phyloP scores from a whole-genome alignment of 306 rosid genomes.

The Prunus dulcis region DNA sequence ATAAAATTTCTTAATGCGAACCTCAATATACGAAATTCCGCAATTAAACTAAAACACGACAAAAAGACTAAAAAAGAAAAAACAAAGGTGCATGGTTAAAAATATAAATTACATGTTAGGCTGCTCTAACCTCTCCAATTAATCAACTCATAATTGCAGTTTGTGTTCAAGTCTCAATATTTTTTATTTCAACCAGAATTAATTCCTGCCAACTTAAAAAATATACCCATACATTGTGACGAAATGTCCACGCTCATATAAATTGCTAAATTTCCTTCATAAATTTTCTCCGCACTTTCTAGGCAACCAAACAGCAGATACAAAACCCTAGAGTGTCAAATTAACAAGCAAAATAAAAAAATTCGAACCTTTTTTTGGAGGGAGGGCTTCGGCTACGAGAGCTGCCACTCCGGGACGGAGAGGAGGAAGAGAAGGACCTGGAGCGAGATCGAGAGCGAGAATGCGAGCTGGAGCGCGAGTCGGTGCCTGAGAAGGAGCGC shows the following conservation, averaged over 20 bases:
- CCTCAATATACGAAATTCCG: not conserved
- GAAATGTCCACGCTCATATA: not conserved
- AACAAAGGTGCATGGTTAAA: not conserved
- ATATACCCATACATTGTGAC: not conserved
- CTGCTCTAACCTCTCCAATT: not conserved
- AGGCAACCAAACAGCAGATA: slow-evolving; percentile 3
- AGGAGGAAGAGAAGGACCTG: slow-evolving; percentile 66
- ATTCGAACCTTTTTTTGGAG: slow-evolving; percentile 49
- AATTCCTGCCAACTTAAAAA: no score
- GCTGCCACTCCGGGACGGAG: slow-evolving; percentile 62
- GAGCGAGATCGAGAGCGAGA: slow-evolving; percentile 61
- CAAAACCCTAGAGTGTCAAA: slow-evolving; percentile 9
- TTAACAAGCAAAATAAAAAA: not conserved
- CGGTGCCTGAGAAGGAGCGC: slow-evolving; percentile 52
- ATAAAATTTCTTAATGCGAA: not conserved
- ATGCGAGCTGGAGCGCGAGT: slow-evolving; percentile 45
- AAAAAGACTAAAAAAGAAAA: not conserved
- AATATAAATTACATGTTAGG: not conserved
- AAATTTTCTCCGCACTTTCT: not conserved
- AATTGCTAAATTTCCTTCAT: not conserved
- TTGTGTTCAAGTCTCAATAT: not conserved
- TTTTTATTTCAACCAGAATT: not conserved
- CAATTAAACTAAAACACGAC: not conserved
- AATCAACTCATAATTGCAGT: not conserved
- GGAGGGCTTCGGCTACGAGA: slow-evolving; percentile 84